Evolutionary conservation across 2,329 filamentous ascomycete species (phyloP), one percentile per base, ranked within the genome.

Genomic region (Dothiorella sarmentorum): DNA sequence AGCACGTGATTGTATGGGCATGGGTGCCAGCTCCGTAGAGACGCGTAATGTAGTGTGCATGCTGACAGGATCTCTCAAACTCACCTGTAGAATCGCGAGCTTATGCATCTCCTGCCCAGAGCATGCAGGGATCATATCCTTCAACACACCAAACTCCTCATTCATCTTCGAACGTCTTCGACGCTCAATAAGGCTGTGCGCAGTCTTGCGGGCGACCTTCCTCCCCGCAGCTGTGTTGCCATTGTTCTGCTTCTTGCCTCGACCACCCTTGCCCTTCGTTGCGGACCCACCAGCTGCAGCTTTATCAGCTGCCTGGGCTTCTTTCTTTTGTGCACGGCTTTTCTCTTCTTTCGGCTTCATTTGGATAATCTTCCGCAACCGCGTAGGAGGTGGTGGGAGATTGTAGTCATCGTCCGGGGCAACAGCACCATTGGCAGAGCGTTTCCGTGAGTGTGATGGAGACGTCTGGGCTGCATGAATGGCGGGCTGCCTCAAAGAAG

Each of bases 81-180:
- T 63, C 72, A 95, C 92, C 84, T 97, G 91, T 52, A 97, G 76
- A 65, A 97, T 97, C 15, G 92, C 91, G 59, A 97, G 78, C 75
- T 99, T 99, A 74, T 97, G 94, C 94, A 97, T 97, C 69, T 97
- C 93, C 64, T 87, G 84, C 6, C 91, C 92, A n/a, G 84, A 85
- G 73, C 94, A 97, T 2, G 94, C 93, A 0, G 94, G 94, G 59
- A 97, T 95, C 89, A 99, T 91, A 67, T 88, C 84, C 76, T 97
- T 97, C 64, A 97, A 77, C 15, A 95, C 88, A 2, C 86, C 89
- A 76, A 97, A 97, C 75, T 97, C 94, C 72, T 97, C 93, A 66
- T 99, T 97, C 93, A 97, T 99, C 79, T 97, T 99, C 11, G 90
- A 96, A 62, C 94, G 82, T 66, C 94, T 80, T 60, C 93, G 80